Evolutionary conservation across 2,329 filamentous ascomycete species (phyloP).

Genomic region (Scorias spongiosa): DNA sequence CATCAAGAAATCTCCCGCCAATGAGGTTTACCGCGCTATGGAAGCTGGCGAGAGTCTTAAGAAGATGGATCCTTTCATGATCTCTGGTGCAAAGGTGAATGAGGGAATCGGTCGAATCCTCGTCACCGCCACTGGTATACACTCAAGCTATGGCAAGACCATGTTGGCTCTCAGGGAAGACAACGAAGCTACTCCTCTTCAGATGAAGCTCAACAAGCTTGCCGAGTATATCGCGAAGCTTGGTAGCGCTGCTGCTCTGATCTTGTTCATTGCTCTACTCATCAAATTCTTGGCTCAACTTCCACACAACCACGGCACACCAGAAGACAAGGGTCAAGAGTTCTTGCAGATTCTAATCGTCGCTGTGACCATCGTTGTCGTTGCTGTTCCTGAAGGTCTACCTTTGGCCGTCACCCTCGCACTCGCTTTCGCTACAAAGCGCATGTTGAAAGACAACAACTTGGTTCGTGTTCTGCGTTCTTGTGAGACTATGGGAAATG

Average conservation of each 20-base stretch:
- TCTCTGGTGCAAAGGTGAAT: slow-evolving; percentile 67
- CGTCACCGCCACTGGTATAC: slow-evolving; percentile 57
- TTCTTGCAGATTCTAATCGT: slow-evolving; percentile 50
- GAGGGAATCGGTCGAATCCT: slow-evolving; percentile 64
- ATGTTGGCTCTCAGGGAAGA: slow-evolving; percentile 66
- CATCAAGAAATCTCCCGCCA: slow-evolving; percentile 49
- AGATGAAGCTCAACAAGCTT: slow-evolving; percentile 60
- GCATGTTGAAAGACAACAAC: slow-evolving; percentile 56
- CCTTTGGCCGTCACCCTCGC: slow-evolving; percentile 54
- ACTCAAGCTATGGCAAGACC: slow-evolving; percentile 63
- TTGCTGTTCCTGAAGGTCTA: slow-evolving; percentile 53
- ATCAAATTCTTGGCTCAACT: slow-evolving; percentile 70
- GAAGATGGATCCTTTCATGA: slow-evolving; percentile 71
- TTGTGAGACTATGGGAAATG: slow-evolving; percentile 59
- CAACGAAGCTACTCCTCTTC: slow-evolving; percentile 61
- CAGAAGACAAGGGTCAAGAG: slow-evolving; percentile 62
- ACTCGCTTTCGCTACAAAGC: slow-evolving; percentile 50
- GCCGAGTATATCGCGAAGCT: slow-evolving; percentile 70
- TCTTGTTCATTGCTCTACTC: slow-evolving; percentile 72
- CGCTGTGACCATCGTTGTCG: slow-evolving; percentile 51
- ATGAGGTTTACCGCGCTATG: slow-evolving; percentile 51
- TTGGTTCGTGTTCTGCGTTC: slow-evolving; percentile 52
- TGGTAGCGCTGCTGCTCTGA: slow-evolving; percentile 58
- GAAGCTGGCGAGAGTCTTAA: slow-evolving; percentile 44
- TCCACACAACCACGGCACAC: slow-evolving; percentile 33